Evolutionary conservation across 352 stramenopile genomes (phyloP).

Genomic region (Aphanomyces stellatus): DNA sequence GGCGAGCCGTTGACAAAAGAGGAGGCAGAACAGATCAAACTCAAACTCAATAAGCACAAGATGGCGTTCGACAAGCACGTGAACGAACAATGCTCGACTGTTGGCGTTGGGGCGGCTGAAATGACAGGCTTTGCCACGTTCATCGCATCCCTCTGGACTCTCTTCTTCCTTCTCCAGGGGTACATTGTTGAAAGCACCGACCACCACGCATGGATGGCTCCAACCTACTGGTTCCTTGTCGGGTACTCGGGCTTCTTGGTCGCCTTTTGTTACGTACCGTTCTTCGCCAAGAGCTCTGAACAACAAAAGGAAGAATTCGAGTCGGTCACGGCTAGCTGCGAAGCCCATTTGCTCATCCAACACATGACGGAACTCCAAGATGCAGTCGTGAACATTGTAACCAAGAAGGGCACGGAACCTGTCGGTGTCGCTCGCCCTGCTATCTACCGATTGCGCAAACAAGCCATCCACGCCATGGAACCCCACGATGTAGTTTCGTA

Average conservation of each 20-base stretch:
- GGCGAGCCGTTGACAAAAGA: too few relatives aligned
- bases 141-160: not conserved
- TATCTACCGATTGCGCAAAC: not conserved
- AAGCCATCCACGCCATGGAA: not conserved
- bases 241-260: not conserved
- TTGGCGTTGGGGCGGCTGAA: not conserved
- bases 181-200: not conserved
- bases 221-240: not conserved
- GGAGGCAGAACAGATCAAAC: not conserved
- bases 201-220: not conserved
- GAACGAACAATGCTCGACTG: not conserved
- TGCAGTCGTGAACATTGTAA: not conserved
- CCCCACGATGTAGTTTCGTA: not conserved
- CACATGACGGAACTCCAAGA: not conserved
- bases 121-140: not conserved
- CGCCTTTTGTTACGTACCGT: not conserved
- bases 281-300: not conserved
- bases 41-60: not conserved
- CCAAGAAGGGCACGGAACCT: not conserved
- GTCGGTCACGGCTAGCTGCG: not conserved
- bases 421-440: not conserved
- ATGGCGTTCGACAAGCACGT: not conserved
- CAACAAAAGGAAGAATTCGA: slow-evolving; percentile 2
- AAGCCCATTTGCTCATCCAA: not conserved
- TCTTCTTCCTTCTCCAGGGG: not conserved